Conservation (phyloP, 108 stramenopile genomes). For the Phaeodactylum tricornutum region DNA sequence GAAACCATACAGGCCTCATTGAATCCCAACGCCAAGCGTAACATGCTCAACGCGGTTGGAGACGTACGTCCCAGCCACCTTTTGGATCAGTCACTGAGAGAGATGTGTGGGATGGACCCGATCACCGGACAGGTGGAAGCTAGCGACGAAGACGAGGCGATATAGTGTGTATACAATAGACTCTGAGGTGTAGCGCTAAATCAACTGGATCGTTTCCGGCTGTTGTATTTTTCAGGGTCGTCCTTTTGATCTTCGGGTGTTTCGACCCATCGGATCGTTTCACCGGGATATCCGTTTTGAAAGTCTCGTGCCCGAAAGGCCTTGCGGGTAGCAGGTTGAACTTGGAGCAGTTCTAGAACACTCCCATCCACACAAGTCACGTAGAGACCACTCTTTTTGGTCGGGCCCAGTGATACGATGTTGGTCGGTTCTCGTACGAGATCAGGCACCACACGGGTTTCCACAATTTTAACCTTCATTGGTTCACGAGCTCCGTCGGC, state of each 20-base stretch:
- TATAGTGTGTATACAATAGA: no score
- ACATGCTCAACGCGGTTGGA: constrained; percentile 23
- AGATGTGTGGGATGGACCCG: constrained; percentile 31
- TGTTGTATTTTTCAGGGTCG: no score
- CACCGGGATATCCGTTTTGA: constrained; percentile 64
- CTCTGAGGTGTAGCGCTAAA: no score
- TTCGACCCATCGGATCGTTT: constrained; percentile 6
- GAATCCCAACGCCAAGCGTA: constrained; percentile 30
- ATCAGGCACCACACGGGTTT: constrained; percentile 58
- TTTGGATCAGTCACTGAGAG: constrained; percentile 24
- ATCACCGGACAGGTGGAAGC: constrained; percentile 29
- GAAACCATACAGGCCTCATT: constrained; percentile 16
- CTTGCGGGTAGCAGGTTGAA: constrained; percentile 87
- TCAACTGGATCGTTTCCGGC: no score
- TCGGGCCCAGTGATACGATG: constrained; percentile 51
- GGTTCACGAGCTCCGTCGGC: no score
- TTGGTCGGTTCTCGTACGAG: constrained; percentile 16
- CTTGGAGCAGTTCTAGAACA: constrained; percentile 71
- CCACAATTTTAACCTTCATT: constrained; percentile 51
- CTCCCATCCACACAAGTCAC: constrained; percentile 85
- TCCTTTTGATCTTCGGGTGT: constrained; percentile 1
- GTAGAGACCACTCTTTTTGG: constrained; percentile 72
- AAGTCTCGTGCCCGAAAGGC: constrained; percentile 90
- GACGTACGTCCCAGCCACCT: constrained; percentile 34
- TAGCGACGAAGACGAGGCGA: neutral